Evolutionary conservation across 2,329 filamentous ascomycete species (phyloP), one percentile per base, ranked within the genome.

Genomic region (Phialophora macrospora): DNA sequence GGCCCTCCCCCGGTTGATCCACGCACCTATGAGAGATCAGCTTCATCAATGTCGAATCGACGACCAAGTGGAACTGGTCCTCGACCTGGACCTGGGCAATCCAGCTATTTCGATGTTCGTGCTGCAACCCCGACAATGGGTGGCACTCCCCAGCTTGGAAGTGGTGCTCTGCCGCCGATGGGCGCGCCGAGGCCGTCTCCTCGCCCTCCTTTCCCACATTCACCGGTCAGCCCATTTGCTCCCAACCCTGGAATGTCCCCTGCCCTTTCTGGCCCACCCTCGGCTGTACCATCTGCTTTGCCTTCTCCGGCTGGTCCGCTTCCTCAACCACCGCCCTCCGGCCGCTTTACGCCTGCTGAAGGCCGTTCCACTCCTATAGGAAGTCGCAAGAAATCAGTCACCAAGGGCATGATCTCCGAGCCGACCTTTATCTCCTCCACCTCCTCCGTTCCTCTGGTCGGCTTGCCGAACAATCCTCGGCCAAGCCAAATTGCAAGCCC

Each of bases 351-450:
- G 17, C 68, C 77, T 11, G 73, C 64, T 68, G 38, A 67, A 34
- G 66, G 65, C 34, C 69, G 70, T n/a, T 59, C 63, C n/a, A 69
- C 70, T 34, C 60, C 65, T 20, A 41, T 62, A 17, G 60, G 64
- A n/a, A 44, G 70, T 72, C 81, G 85, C 44, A 88, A 88, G 77
- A 83, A 84, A 71, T 80, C 82, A 0, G 80, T 89, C 55, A 83
- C 83, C 68, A 89, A 89, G 75, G 78, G 80, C 12, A 83, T 85
- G 64, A 89, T 89, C 57, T 88, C 85, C 1, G 87, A 89, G 71
- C 87, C 87, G 0, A 81, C 77, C 2, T 79, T 82, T 56, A 73
- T 82, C 9, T 81, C 80, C 4, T 78, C 80, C 9, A 88, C 86
- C 3, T 86, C 84, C 1, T 84, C 84, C 52, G 81, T 87, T 30